Evolutionary conservation across 2,329 filamentous ascomycete species (phyloP), one percentile per base, ranked within the genome.

Genomic region (Alternaria sp.): DNA sequence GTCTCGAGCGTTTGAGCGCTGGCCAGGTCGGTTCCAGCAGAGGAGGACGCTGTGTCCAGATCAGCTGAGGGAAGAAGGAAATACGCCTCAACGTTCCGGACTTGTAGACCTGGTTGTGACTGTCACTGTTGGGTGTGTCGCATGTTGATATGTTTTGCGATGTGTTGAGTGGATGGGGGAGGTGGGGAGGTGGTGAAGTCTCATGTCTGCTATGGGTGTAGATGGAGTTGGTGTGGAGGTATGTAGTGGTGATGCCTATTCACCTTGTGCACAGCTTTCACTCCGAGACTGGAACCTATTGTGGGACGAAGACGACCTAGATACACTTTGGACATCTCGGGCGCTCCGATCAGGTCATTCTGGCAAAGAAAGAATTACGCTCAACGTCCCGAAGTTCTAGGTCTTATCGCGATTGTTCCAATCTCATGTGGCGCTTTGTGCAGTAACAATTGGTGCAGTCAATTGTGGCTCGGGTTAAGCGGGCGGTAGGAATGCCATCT

Each of bases 361-460:
- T 44, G 32, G 34, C 18, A 36, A 44, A 41, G 44, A 48, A 54
- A 14, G 44, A 43, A 55, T 11, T n/a, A 27, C 4, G 25, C 41
- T 50, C 57, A 36, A 59, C 48, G 43, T 28, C 14, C 41, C 5
- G 1, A 4, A 38, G 2, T 59, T 56, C 52, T 38, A 52, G 50
- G 50, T 20, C 18, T 40, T 30, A 30, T 27, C 32, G 20, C 32
- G 20, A n/a, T 2, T 14, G 32, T 36, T 6, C 12, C 11, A 36
- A 36, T 6, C 11, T 12, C 14, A 34, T 34, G 32, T 12, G 12
- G 32, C 32, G 32, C 32, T 34, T 5, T 14, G 5, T 14, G 32
- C 32, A 12, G 14, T 34, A 34, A 34, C 11, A 34, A 16, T 34
- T 34, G 2, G 2, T 14, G 22, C 0, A 6, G 22, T 22, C 22